Conservation (phyloP, 2,329 filamentous ascomycete genomes). For the Aspergillus spinulosporus region DNA sequence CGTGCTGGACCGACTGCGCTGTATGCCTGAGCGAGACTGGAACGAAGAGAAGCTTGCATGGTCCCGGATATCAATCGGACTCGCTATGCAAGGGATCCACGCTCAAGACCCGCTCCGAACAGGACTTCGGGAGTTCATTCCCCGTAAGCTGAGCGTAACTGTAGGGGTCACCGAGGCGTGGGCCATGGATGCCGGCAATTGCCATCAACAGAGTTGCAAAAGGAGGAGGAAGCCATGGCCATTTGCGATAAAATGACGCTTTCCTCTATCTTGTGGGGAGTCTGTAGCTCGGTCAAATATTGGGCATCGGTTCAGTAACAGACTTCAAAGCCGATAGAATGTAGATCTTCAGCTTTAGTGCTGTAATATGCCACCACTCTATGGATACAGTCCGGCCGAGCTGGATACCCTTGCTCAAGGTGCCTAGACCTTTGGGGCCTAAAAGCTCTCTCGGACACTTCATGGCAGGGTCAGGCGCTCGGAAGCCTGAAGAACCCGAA, state of each 20-base stretch:
- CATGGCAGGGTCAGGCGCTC: background rate
- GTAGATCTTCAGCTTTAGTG: conserved; percentile 10
- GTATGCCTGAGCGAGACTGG: conserved; percentile 6
- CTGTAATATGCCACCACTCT: background rate
- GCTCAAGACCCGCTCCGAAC: background rate
- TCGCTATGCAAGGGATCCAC: conserved; percentile 9
- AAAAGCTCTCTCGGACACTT: background rate
- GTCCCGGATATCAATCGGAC: conserved; percentile 16
- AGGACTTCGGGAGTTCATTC: background rate
- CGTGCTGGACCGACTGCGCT: conserved; percentile 1
- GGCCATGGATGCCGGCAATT: conserved; percentile 28
- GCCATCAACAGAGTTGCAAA: background rate
- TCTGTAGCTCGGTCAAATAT: conserved; percentile 22
- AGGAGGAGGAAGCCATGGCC: background rate
- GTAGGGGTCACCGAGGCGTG: background rate
- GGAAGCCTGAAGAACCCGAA: background rate
- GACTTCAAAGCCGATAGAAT: conserved; percentile 8
- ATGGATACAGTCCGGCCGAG: background rate
- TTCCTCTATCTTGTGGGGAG: background rate
- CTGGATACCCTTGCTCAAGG: background rate
- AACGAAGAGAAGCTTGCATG: conserved; percentile 11
- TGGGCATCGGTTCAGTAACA: conserved; percentile 19
- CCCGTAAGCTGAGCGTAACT: background rate
- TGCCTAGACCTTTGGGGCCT: background rate
- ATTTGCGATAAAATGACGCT: background rate